phyloP scores from a whole-genome alignment of 352 stramenopile species.

The Phytophthora colocasiae region DNA sequence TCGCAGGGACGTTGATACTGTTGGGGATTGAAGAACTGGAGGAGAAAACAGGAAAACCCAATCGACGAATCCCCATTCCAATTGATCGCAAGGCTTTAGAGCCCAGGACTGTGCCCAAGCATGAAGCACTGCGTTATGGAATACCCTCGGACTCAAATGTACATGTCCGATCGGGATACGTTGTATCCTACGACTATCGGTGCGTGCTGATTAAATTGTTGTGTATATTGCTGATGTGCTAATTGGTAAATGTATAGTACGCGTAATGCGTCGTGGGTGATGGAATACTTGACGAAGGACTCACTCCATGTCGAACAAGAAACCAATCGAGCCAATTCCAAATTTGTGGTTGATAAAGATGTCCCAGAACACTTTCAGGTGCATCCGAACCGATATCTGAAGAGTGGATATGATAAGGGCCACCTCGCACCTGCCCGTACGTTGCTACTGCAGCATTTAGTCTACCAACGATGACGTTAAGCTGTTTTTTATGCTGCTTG shows the following conservation, averaged over 20 bases:
- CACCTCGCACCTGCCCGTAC: slow-evolving; percentile 92
- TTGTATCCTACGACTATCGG: slow-evolving; percentile 88
- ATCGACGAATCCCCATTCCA: slow-evolving; percentile 16
- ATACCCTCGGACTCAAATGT: slow-evolving; percentile 74
- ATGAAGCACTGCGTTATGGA: slow-evolving; percentile 81
- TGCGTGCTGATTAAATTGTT: slow-evolving; percentile 20
- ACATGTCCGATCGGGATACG: slow-evolving; percentile 79
- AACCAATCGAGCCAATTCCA: slow-evolving; percentile 81
- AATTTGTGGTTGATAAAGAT: slow-evolving; percentile 85
- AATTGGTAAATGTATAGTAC: slow-evolving; percentile 45
- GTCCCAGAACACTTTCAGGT: slow-evolving; percentile 87
- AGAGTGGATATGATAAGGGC: slow-evolving; percentile 95
- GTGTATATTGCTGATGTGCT: neutral
- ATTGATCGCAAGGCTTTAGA: slow-evolving; percentile 19
- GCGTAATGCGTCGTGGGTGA: slow-evolving; percentile 87
- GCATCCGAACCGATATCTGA: slow-evolving; percentile 87
- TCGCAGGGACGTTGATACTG: slow-evolving; percentile 49
- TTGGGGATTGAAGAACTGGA: slow-evolving; percentile 42
- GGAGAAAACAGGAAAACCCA: neutral
- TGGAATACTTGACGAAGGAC: slow-evolving; percentile 83
- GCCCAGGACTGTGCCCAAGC: slow-evolving; percentile 33
- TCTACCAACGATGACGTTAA: neutral
- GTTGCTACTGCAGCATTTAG: neutral
- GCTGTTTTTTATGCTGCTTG: neutral
- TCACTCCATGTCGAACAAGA: slow-evolving; percentile 74